Evolutionary conservation across 176 grass and related monocot species (phyloP).

Genomic region (Stipa capillata): DNA sequence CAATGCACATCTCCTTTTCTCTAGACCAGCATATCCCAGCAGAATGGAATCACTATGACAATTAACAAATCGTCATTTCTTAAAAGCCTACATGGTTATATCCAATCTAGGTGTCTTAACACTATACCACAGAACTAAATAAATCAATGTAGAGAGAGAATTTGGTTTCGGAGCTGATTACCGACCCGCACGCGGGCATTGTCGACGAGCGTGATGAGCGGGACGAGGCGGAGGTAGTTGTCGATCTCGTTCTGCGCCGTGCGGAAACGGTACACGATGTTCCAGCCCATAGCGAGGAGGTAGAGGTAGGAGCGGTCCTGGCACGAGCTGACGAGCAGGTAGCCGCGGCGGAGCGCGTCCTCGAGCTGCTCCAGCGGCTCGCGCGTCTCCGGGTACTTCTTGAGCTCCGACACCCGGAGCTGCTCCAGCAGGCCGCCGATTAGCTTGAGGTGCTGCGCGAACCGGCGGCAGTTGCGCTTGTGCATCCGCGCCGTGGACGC

Average conservation of each 20-base stretch:
- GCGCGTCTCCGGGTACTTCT: conserved; percentile 87
- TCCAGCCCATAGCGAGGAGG: conserved; percentile 90
- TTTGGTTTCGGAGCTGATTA: neutral
- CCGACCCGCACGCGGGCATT: conserved; percentile 65
- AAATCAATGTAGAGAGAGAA: neutral
- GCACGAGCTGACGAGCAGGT: conserved; percentile 67
- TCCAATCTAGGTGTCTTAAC: neutral
- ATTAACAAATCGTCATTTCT: conserved; percentile 11
- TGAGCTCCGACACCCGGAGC: conserved; percentile 76
- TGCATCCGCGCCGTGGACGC: conserved; percentile 73
- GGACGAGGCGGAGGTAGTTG: conserved; percentile 76
- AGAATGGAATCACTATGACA: neutral
- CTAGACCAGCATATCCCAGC: conserved; percentile 11
- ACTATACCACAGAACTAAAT: neutral
- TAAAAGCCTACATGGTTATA: conserved; percentile 6
- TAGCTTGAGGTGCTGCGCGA: conserved; percentile 73
- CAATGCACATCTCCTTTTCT: neutral
- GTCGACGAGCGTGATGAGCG: conserved; percentile 91
- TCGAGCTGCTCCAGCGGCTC: conserved; percentile 89
- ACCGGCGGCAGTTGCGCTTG: conserved; percentile 74
- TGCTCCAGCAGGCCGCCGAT: conserved; percentile 71
- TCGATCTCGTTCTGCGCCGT: conserved; percentile 93
- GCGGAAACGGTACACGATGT: conserved; percentile 78
- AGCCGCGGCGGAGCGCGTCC: conserved; percentile 54
- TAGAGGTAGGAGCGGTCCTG: conserved; percentile 81